phyloP scores from a whole-genome alignment of 371 early-diverging fungal species.

The Syncephalastrum monosporum region DNA sequence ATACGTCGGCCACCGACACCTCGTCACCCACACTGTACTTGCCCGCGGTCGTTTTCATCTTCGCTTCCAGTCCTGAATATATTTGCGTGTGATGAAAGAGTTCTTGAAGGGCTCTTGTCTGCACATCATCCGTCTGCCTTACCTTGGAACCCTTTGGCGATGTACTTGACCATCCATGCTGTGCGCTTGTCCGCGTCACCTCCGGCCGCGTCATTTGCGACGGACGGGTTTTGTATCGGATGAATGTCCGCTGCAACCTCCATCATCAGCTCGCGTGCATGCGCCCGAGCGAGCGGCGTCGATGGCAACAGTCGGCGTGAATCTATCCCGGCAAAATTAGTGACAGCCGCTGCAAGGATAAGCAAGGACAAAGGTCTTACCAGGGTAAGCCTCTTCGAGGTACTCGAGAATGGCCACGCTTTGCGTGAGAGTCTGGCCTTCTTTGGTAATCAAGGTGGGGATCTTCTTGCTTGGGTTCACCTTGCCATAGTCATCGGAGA shows the following conservation, averaged over 20 bases:
- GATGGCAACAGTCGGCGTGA: constrained; percentile 69
- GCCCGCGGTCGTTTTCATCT: constrained; percentile 62
- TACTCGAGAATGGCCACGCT: constrained; percentile 87
- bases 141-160: constrained; percentile 70
- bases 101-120: too few species aligned
- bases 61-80: constrained; percentile 61
- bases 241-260: constrained; percentile 85
- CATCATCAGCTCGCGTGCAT: constrained; percentile 73
- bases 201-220: constrained; percentile 60
- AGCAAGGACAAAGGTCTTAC: constrained; percentile 17
- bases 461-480: constrained; percentile 72
- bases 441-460: constrained; percentile 64
- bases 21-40: constrained; percentile 80
- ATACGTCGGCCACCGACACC: constrained; percentile 85
- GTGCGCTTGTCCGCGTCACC: constrained; percentile 44
- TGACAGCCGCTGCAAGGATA: constrained; percentile 10
- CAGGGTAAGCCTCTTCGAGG: constrained; percentile 78
- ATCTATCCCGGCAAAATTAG: neutral
- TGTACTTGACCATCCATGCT: constrained; percentile 67
- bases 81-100: neutral
- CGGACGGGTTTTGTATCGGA: constrained; percentile 84
- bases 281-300: constrained; percentile 61
- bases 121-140: neutral
- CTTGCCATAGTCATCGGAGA: constrained; percentile 46
- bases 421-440: constrained; percentile 59